A percentile compares a stretch with the other conserved stretches of the same genome.
Conservation (phyloP, 768 basidiomycete genomes). For the Suillus fuscotomentosus region DNA sequence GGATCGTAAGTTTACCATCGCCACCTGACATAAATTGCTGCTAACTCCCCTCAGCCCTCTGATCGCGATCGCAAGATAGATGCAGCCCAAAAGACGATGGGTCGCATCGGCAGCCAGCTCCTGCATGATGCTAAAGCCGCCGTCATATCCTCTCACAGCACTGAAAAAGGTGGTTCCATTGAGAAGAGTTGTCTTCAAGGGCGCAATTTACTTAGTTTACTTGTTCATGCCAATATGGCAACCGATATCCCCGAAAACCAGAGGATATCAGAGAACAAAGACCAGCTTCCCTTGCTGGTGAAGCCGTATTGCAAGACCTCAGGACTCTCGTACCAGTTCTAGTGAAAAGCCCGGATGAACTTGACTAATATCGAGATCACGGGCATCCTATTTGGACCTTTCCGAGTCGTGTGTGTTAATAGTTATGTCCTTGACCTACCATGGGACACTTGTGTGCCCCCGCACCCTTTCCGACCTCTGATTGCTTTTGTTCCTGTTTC, state of each 20-base stretch:
- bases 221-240: constrained; percentile 64
- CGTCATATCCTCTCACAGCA: constrained; percentile 20
- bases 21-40: background rate
- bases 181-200: constrained; percentile 33
- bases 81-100: constrained; percentile 41
- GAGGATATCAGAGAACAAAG: constrained; percentile 42
- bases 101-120: constrained; percentile 48
- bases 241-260: constrained; percentile 55
- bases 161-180: constrained; percentile 26
- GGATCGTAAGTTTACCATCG: constrained; percentile 32
- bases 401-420: no score
- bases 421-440: no score
- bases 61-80: constrained; percentile 13
- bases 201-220: constrained; percentile 58
- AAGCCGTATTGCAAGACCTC: constrained; percentile 7
- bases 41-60: constrained; percentile 20
- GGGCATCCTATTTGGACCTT: no score
- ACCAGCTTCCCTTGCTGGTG: constrained; percentile 42
- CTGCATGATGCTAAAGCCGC: constrained; percentile 48
- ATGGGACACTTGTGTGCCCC: no score
- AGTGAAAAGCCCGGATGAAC: no score
- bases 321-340: background rate
- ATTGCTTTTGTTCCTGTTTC: no score
- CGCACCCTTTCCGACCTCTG: no score
- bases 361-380: no score